Evolutionary conservation across 2,329 filamentous ascomycete genomes (phyloP), one percentile per base, ranked within the genome.

Genomic region (Stemphylium lycopersici): DNA sequence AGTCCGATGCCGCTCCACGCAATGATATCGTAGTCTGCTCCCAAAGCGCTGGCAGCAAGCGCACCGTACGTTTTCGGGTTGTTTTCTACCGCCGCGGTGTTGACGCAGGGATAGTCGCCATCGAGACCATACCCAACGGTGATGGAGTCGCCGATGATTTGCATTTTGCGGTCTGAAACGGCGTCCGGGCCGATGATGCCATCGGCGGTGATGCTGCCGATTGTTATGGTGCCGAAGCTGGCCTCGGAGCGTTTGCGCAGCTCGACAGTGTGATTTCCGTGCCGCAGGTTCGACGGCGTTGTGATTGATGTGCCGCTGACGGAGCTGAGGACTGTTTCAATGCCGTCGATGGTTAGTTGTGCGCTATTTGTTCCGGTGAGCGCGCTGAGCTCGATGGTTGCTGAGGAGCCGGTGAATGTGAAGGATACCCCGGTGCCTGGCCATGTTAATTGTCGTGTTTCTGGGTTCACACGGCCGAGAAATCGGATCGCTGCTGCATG

Each of bases 141-240:
- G 57, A 80, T 80, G 20, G 77, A 79, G 63, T 80, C 78, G 7
- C 78, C 78, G 24, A 80, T 77, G 40, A 79, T 63, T 56, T 80
- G 77, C 36, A 80, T 79, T 52, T 73, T 73, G 20, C 73, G 75
- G 8, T 61, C 62, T 3, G 69, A 66, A 1, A 53, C 55, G 6
- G 55, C 42, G 13, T 63, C 58, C 3, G 58, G 32, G 12, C 59
- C 52, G 16, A 75, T 55, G 6, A 48, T 57, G 16, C 74, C 73
- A 31, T 75, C 69, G 4, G 59, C 63, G 22, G 63, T 69, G 12
- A 69, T 48, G 20, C 61, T 63, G 33, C 57, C 56, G 34, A 77
- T 59, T 31, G 68, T 67, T 4, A 77, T 62, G 37, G 70, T 74
- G 33, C 75, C 75, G 12, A 68, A 70, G 11, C 55, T 42, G 2